phyloP scores from a whole-genome alignment of 805 yeast genomes.

The Cyberlindnera euphorbiae region DNA sequence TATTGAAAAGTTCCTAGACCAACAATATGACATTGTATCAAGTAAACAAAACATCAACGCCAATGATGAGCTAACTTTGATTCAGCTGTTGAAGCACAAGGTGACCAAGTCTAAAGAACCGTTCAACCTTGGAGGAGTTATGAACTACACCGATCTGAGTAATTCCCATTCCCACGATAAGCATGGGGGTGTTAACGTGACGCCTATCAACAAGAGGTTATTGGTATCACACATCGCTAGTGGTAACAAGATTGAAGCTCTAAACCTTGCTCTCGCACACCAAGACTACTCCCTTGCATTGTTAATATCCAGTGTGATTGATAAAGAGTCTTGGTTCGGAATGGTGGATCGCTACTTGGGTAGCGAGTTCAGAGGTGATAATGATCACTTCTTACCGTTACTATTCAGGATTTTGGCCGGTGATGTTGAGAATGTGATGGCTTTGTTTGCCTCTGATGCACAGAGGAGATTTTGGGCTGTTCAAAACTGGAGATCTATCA shows the following conservation, averaged over 20 bases:
- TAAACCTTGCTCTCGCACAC: constrained; percentile 53
- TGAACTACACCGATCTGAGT: constrained; percentile 16
- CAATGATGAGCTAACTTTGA: constrained; percentile 69
- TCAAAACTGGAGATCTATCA: constrained; percentile 46
- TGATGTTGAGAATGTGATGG: constrained; percentile 47
- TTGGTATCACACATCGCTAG: constrained; percentile 57
- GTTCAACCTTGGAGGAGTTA: constrained; percentile 21
- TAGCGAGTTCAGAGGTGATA: constrained; percentile 40
- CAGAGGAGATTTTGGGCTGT: constrained; percentile 45
- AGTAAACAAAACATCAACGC: constrained; percentile 33
- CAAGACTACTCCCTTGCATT: constrained; percentile 78
- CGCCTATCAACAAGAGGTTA: constrained; percentile 24
- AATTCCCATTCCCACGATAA: constrained; percentile 1
- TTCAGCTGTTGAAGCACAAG: constrained; percentile 25
- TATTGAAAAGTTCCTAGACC: constrained; percentile 25
- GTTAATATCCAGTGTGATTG: constrained; percentile 59
- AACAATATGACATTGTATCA: constrained; percentile 11
- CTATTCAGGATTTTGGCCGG: constrained; percentile 65
- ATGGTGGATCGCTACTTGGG: constrained; percentile 55
- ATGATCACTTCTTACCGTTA: constrained; percentile 43
- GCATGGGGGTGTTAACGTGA: constrained; percentile 12
- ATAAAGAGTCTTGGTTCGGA: constrained; percentile 54
- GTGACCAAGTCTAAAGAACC: constrained; percentile 10
- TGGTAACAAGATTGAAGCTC: constrained; percentile 67
- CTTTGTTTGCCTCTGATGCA: constrained; percentile 38